Base-by-base conservation (phyloP, 768 basidiomycete species). In the Atractiella rhizophila region DNA sequence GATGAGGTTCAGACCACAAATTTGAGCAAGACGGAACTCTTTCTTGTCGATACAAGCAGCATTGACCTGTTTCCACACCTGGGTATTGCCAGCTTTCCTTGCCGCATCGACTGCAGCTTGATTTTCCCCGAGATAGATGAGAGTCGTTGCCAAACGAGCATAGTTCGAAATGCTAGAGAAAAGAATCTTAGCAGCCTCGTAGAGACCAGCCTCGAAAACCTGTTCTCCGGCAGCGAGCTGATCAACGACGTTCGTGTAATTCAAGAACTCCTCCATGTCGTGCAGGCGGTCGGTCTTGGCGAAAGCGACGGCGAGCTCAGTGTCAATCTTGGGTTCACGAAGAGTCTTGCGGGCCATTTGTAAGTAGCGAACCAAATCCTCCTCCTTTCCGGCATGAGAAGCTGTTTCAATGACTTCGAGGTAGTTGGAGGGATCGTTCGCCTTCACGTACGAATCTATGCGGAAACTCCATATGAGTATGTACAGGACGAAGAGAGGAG, bases 21-120 rank as follows among this genome's bases (percentile, higher is more conserved):
- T 96, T 69, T 96, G 86, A 26, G 91, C 88, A 59, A 96, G 59
- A 45, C 85, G 76, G 71, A 96, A 96, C 57, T 98, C 91, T 40
- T 68, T 64, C 66, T 96, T 96, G 64, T 91, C 88, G 43, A 98
- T 75, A 62, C 91, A 98, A 29, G 91, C 91, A 19, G 83, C 78
- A 51, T 96, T 88, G 37, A 98, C 91, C 58, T 96, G 91, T 61
- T 94, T 96, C 91, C 91, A 98, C n/a, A 96, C 91, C 62, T 96
- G 88, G 5, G 91, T 98, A 55, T 96, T 96, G 10, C 91, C 91
- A 12, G 91, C 91, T 59, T 98, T 98, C 41, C 91, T 68, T n/a
- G 91, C 91, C 49, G 88, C 91, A 61, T 98, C 91, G 10, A 98
- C 91, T 18, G 91, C 91, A 37, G 82, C 72, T 59, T 96, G 91